Evolutionary conservation across 1,284 basidiomycete genomes (phyloP).

Genomic region (Veloporphyrellus conicus): DNA sequence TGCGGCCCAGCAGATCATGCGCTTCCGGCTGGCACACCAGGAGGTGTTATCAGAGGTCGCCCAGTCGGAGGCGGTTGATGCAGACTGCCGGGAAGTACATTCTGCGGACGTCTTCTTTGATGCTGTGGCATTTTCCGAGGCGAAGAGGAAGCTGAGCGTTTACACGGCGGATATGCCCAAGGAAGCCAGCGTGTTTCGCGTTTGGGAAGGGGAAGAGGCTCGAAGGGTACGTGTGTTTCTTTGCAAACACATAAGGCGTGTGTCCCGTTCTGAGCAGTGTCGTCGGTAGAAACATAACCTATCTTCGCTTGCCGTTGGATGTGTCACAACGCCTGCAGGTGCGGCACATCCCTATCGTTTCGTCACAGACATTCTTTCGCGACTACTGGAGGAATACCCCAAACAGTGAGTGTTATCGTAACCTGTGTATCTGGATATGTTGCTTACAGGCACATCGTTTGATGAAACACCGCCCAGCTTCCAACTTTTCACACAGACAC

Average conservation of each 20-base stretch:
- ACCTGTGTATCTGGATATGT: not conserved
- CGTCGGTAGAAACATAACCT: constrained; percentile 42
- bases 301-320: constrained; percentile 41
- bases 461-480: constrained; percentile 37
- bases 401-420: constrained; percentile 34
- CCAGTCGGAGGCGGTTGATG: constrained; percentile 41
- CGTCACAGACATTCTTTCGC: constrained; percentile 47
- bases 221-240: constrained; percentile 31
- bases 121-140: constrained; percentile 35
- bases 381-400: constrained; percentile 43
- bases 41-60: constrained; percentile 46
- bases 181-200: constrained; percentile 36
- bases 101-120: constrained; percentile 49
- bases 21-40: constrained; percentile 58
- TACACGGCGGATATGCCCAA: constrained; percentile 46
- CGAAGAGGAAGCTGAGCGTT: constrained; percentile 37
- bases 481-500: constrained; percentile 47
- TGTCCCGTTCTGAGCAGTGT: not conserved
- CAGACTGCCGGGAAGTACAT: constrained; percentile 47
- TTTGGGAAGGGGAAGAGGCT: constrained; percentile 37
- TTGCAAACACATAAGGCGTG: not conserved
- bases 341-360: constrained; percentile 59
- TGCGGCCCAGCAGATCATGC: constrained; percentile 51
- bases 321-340: constrained; percentile 46
- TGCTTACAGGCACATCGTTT: not conserved